Base-by-base conservation (phyloP, 306 rosid genomes). In the Fagus crenata region DNA sequence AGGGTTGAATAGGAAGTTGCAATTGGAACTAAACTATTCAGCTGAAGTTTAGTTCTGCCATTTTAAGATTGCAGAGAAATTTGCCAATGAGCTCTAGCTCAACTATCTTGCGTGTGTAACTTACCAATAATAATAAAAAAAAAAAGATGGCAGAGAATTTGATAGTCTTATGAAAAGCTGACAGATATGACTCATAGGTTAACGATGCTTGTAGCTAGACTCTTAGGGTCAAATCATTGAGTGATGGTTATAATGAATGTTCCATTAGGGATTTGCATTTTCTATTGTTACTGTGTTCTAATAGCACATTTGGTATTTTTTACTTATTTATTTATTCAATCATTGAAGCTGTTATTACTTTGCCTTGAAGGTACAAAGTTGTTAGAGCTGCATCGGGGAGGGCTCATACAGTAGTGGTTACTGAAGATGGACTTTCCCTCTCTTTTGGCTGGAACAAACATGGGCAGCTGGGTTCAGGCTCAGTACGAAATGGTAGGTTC, bases 381-480 rank as follows among this genome's bases (percentile, higher is more conserved):
- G 83, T 92, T 75, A 81, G 84, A 86, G 99, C 97, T 78, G 95
- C 91, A 78, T 73, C 97, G 33, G 99, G 99, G 82, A 90, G 82
- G 87, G 90, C 72, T 81, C 99, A 95, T 82, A 85, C 96, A 0
- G 96, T 92, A n/a, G 97, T 90, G 71, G 87, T 88, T 51, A 91
- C 97, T 0, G 96, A 88, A 7, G 97, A 95, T 73, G 97, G 97
- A 9, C 85, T 82, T 49, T 92, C 99, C 64, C 85, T 95, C 12
- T 84, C 97, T n/a, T 95, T 95, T 77, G 99, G 99, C 46, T 92
- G 97, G 97, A 95, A 95, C 85, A 95, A 95, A 81, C 99, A 95
- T 35, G 99, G 99, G 56, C 99, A 95, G 81, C 87, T 95, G 75
- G 99, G 97, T 78, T 84, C 96, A 0, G 99, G 97, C 69, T 89